A percentile compares a stretch with the other conserved stretches of the same genome.
Conservation (phyloP, 2,329 filamentous ascomycete genomes). For the Monilinia polystroma region DNA sequence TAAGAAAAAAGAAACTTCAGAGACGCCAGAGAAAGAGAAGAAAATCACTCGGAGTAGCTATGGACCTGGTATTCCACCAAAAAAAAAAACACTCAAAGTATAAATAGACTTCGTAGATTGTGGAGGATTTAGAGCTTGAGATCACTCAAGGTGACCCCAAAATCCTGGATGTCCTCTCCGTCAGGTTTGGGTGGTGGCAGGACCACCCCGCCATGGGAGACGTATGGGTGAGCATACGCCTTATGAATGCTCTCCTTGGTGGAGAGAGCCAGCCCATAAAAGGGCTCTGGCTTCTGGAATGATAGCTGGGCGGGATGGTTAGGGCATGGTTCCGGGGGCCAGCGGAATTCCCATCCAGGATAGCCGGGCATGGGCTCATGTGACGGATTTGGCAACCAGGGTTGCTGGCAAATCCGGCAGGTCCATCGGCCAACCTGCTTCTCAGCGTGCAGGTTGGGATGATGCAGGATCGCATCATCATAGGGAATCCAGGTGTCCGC, state of each 20-base stretch:
- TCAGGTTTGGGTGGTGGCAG: background rate
- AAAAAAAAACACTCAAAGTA: background rate
- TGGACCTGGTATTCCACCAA: no score
- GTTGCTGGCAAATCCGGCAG: background rate
- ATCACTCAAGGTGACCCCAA: background rate
- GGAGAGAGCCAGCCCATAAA: background rate
- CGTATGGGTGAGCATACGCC: background rate
- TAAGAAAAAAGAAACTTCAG: background rate
- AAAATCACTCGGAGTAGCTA: background rate
- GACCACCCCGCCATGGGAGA: background rate
- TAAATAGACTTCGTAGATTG: background rate
- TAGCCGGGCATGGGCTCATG: background rate
- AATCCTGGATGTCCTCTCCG: background rate
- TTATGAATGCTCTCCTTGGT: background rate
- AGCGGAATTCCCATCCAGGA: background rate
- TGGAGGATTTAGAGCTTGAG: background rate
- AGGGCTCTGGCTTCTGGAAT: background rate
- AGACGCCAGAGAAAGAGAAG: background rate
- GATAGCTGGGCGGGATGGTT: background rate
- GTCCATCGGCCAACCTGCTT: background rate
- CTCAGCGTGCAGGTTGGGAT: background rate
- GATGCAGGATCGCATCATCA: conserved; percentile 9
- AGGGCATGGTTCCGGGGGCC: background rate
- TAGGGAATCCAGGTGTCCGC: background rate
- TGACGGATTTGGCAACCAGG: background rate